A percentile compares a stretch with the other conserved stretches of the same genome.
Conservation (phyloP, 345 rosid species). For the thale cress (Arabidopsis thaliana) region DNA sequence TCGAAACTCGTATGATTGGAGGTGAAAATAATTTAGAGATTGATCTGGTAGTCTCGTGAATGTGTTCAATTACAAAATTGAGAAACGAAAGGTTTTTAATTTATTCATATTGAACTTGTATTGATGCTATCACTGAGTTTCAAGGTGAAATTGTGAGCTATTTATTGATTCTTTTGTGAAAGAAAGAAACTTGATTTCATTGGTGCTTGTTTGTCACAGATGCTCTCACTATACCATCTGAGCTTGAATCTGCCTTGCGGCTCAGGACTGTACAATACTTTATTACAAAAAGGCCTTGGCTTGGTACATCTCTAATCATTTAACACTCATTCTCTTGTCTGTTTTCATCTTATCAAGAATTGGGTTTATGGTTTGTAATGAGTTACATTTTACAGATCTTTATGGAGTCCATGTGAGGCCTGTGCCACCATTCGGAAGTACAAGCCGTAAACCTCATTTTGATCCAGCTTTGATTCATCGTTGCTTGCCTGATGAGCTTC, state of each 20-base stretch:
- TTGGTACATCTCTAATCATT: slow-evolving; percentile 57
- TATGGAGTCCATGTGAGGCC: slow-evolving; percentile 88
- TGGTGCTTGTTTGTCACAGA: slow-evolving; percentile 44
- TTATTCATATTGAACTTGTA: not conserved
- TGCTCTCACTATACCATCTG: slow-evolving; percentile 62
- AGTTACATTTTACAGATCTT: slow-evolving; percentile 59
- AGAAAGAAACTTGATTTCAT: not conserved
- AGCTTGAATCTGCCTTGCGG: slow-evolving; percentile 83
- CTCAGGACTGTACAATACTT: slow-evolving; percentile 72
- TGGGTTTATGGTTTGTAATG: not conserved
- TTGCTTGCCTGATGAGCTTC: slow-evolving; percentile 89
- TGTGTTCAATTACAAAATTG: slow-evolving; percentile 16
- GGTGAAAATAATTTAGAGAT: not conserved
- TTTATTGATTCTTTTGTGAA: slow-evolving; percentile 7
- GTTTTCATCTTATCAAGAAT: not conserved
- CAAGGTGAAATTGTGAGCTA: not conserved
- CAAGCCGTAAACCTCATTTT: slow-evolving; percentile 59
- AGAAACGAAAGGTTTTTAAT: not conserved
- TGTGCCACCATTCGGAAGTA: slow-evolving; percentile 81
- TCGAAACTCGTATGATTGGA: not conserved
- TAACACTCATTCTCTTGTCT: not conserved
- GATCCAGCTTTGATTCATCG: slow-evolving; percentile 86
- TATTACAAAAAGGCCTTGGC: slow-evolving; percentile 88
- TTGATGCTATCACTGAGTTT: not conserved
- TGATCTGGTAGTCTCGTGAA: slow-evolving; percentile 15